These are phyloP conservation scores for Fomitiporia mediterranea DNA, from an alignment of 1,284 basidiomycete species.

Conservation along the genomic window DNA sequence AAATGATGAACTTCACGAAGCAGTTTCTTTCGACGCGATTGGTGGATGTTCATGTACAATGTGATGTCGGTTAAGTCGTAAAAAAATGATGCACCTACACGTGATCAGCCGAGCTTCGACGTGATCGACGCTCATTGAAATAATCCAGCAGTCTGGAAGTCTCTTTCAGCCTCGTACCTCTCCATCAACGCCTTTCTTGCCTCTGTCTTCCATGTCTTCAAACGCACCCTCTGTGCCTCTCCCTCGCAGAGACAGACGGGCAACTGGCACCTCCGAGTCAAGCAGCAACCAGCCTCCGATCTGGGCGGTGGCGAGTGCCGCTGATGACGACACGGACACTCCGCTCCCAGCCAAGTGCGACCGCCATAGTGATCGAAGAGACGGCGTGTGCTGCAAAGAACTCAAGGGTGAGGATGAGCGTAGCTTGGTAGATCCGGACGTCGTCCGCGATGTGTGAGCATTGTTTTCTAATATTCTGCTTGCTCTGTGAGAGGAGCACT, in stretches of 20 bases:
- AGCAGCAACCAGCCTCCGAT: conserved; percentile 44
- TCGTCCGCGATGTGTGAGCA: conserved; percentile 77
- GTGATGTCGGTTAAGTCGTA: too few relatives aligned
- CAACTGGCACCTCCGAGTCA: conserved; percentile 17
- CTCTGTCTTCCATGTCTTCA: conserved; percentile 21
- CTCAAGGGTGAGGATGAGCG: conserved; percentile 74
- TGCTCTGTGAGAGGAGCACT: too few relatives aligned
- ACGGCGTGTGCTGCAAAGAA: conserved; percentile 79
- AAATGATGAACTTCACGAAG: too few relatives aligned
- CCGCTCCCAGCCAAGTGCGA: conserved; percentile 59
- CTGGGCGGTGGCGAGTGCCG: conserved; percentile 51
- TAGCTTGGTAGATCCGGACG: conserved; percentile 76
- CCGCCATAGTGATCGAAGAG: conserved; percentile 42
- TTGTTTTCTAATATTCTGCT: not conserved
- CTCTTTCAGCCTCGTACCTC: too few relatives aligned
- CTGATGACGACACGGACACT: conserved; percentile 31
- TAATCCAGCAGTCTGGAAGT: too few relatives aligned
- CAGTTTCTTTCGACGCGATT: too few relatives aligned
- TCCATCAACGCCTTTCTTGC: not conserved
- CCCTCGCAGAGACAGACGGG: conserved; percentile 26
- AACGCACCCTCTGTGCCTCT: conserved; percentile 31
- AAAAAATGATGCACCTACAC: too few relatives aligned
- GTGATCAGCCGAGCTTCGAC: too few relatives aligned
- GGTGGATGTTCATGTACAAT: too few relatives aligned
- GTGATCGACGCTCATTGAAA: too few relatives aligned